Conservation (phyloP, 1,284 basidiomycete species). For the Peniophora sp. region DNA sequence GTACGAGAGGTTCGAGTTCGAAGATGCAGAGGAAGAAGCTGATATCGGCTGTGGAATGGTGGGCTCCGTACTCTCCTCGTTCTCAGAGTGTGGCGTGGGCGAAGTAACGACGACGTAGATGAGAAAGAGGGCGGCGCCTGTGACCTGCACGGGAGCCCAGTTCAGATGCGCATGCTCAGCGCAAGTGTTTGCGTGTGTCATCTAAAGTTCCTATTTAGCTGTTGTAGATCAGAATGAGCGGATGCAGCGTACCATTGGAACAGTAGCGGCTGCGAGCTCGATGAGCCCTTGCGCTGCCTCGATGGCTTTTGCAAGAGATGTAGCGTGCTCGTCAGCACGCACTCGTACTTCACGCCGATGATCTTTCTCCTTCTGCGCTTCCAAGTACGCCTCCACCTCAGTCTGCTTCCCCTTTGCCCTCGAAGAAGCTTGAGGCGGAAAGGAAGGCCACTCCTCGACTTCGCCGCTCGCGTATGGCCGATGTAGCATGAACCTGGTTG, state of each 20-base stretch:
- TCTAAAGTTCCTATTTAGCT: too few relatives aligned
- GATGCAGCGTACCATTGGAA: slow-evolving; percentile 64
- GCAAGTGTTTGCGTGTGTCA: slow-evolving; percentile 30
- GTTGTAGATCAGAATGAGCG: too few relatives aligned
- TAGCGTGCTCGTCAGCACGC: not conserved
- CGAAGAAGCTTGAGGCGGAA: too few relatives aligned
- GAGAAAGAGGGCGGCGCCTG: slow-evolving; percentile 81
- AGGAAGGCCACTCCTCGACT: not conserved
- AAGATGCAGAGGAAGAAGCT: too few relatives aligned
- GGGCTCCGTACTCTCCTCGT: too few relatives aligned
- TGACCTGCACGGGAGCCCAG: slow-evolving; percentile 75
- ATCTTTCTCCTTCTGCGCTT: too few relatives aligned
- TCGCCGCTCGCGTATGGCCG: slow-evolving; percentile 55
- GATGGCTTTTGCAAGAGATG: not conserved
- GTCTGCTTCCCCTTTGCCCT: too few relatives aligned
- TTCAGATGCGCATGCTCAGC: slow-evolving; percentile 74
- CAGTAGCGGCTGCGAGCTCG: slow-evolving; percentile 17
- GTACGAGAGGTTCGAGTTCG: too few relatives aligned
- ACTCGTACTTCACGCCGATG: too few relatives aligned
- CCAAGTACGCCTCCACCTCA: too few relatives aligned
- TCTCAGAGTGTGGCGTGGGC: slow-evolving; percentile 49
- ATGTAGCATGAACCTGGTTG: slow-evolving; percentile 75
- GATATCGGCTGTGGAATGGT: too few relatives aligned
- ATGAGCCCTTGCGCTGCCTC: slow-evolving; percentile 41
- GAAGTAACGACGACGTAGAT: slow-evolving; percentile 74